Percentiles rank a stretch among this genome's conserved stretches.
Evolutionary conservation across 805 yeast genomes (phyloP).

Genomic region (Wickerhamomyces chaumierensis): DNA sequence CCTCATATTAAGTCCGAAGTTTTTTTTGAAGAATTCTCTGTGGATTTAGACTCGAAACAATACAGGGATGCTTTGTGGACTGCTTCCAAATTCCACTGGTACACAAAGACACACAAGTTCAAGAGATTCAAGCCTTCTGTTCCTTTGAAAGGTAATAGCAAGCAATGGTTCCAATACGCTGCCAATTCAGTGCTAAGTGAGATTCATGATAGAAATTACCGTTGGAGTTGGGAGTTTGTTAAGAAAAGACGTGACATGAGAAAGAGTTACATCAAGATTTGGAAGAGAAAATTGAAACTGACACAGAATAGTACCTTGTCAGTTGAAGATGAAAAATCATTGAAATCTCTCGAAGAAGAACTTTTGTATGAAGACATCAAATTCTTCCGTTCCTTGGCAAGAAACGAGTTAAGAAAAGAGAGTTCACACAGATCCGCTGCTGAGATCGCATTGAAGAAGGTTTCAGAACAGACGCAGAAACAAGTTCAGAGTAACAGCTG

Average conservation of each 20-base stretch:
- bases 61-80: constrained; percentile 75
- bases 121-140: constrained; percentile 55
- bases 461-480: background rate
- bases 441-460: constrained; percentile 8
- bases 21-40: constrained; percentile 80
- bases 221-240: constrained; percentile 85
- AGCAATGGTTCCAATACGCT: constrained; percentile 74
- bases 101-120: constrained; percentile 63
- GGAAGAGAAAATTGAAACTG: constrained; percentile 45
- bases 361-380: constrained; percentile 70
- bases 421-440: constrained; percentile 16
- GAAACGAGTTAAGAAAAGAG: constrained; percentile 52
- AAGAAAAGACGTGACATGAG: constrained; percentile 64
- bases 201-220: constrained; percentile 67
- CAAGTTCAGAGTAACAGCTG: constrained; percentile 35
- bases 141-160: constrained; percentile 48
- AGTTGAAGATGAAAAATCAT: constrained; percentile 27
- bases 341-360: constrained; percentile 45
- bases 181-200: constrained; percentile 67
- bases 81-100: constrained; percentile 72
- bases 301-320: constrained; percentile 20
- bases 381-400: constrained; percentile 75
- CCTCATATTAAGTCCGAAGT: constrained; percentile 71
- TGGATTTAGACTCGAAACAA: constrained; percentile 75
- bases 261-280: constrained; percentile 50